Evolutionary conservation across 352 stramenopile species (phyloP), one percentile per base, ranked within the genome.

Genomic region (Bremia lactucae): DNA sequence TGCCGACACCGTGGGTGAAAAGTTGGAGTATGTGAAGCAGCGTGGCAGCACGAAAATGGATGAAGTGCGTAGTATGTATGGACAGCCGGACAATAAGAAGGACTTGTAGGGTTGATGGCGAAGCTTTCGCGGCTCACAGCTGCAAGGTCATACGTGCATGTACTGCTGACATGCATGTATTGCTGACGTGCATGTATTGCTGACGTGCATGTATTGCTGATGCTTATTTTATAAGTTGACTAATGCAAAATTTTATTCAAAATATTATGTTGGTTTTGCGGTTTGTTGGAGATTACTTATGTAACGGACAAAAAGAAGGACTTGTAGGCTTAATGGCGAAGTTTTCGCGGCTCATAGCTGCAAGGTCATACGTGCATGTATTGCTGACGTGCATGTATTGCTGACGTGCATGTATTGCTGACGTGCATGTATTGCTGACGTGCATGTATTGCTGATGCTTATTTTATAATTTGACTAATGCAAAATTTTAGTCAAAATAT

Each of bases 281-380:
- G 1, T 25, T 24, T 38, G 37, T 16, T 14, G 14, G 18, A 13
- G 9, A n/a, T 33, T 6, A 9, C 13, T 62, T 47, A 83, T 38
- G 46, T 58, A 36, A 73, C 45, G n/a, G 59, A 72, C 5, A 59
- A 54, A 31, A 66, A 68, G 52, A 73, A 65, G 46, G 50, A 65
- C n/a, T 52, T 65, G 49, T 69, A 59, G 45, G n/a, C n/a, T n/a
- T n/a, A n/a, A n/a, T n/a, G n/a, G n/a, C n/a, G n/a, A n/a, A n/a
- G n/a, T n/a, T n/a, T n/a, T n/a, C n/a, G n/a, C n/a, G n/a, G n/a
- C n/a, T n/a, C n/a, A n/a, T n/a, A n/a, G n/a, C n/a, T n/a, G 40
- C 4, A n/a, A 33, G 10, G 28, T 33, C 4, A 14, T 16, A 4
- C n/a, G 11, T 15, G 28, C n/a, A 10, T 37, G 44, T 34, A 36